Conservation (phyloP, 345 rosid genomes). For the Carallia brachiata region DNA sequence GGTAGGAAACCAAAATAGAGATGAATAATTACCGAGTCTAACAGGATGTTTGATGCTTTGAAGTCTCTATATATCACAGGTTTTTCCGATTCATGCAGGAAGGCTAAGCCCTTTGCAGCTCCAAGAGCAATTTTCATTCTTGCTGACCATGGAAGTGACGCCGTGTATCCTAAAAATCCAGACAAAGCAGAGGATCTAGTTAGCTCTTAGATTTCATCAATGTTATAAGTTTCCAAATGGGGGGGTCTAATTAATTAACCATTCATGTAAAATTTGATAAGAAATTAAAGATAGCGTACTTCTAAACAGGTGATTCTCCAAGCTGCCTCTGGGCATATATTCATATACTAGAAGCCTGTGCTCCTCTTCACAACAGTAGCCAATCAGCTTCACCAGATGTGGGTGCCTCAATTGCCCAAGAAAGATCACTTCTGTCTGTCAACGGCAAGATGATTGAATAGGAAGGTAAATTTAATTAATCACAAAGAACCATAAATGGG, state of each 20-base stretch:
- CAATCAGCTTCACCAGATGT: constrained; percentile 80
- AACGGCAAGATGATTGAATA: background rate
- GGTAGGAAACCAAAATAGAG: background rate
- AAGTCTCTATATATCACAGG: background rate
- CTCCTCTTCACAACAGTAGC: constrained; percentile 88
- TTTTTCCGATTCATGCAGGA: background rate
- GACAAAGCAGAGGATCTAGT: background rate
- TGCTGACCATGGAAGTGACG: constrained; percentile 17
- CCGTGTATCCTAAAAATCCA: constrained; percentile 57
- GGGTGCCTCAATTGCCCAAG: constrained; percentile 78
- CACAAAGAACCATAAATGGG: background rate
- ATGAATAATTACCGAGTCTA: constrained; percentile 47
- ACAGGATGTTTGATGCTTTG: background rate
- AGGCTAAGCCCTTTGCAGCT: background rate
- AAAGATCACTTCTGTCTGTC: constrained; percentile 82
- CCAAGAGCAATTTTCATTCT: background rate
- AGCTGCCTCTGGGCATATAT: constrained; percentile 92
- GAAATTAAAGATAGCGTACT: constrained; percentile 34
- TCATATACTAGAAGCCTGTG: constrained; percentile 80
- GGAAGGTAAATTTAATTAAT: background rate
- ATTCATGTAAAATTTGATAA: background rate
- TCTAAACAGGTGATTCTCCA: constrained; percentile 85
- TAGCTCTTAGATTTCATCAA: background rate
- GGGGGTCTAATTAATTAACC: background rate
- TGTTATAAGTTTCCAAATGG: background rate